Evolutionary conservation across 2,329 filamentous ascomycete species (phyloP), one percentile per base, ranked within the genome.

Genomic region (Stromatinia cepivora): DNA sequence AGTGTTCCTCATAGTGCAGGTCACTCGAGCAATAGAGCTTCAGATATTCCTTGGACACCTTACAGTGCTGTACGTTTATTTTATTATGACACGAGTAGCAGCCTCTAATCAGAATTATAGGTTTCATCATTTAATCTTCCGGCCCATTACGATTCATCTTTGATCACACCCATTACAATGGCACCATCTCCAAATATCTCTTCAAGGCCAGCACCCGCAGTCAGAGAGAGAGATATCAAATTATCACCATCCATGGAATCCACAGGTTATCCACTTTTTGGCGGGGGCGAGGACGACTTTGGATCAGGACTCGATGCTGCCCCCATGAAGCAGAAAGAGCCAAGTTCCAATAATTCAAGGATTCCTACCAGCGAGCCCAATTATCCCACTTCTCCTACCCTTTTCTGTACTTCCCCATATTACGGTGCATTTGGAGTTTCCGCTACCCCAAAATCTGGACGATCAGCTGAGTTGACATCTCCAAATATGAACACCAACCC

Each of bases 121-220:
- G 76, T 76, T 46, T 77, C 76, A 4, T 77, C 76, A 4, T 77
- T 77, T 65, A 77, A 77, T 58, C 61, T 76, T 50, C 75, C 76
- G 22, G 70, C 71, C 3, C 59, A 70, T 1, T 78, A 74, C 71
- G 76, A 75, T 57, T 72, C 72, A 8, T 70, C 72, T 54, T 71
- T 77, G 15, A 70, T 73, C 17, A 77, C 76, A 13, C 76, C 76
- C 7, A 68, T 77, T 17, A 73, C 76, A 9, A 71, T 74, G 68
- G 71, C 74, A 9, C 72, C 66, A 46, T 73, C 75, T 57, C 71
- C 74, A 36, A 52, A 66, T 4, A 66, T 75, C 11, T 45, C 70
- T 17, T 68, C 68, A 28, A 77, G 70, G n/a, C 28, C 66, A 11
- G 67, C 68, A 22, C n/a, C 64, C 13, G 31, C 70, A 39, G 52